phyloP scores from a whole-genome alignment of 2,329 filamentous ascomycete genomes.

The Colletotrichum gigasporum region DNA sequence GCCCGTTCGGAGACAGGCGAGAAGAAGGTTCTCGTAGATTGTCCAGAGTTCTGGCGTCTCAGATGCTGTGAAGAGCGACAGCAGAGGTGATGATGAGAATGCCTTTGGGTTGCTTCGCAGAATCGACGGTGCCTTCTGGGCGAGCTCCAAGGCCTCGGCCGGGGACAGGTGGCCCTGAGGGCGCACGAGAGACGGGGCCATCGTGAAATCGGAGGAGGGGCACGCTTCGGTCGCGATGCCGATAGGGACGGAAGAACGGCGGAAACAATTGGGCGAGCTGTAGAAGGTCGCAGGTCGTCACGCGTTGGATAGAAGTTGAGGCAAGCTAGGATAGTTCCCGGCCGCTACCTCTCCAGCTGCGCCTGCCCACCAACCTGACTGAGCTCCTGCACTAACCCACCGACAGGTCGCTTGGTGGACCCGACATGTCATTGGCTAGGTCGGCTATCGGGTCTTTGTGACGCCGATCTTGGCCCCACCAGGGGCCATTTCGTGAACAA shows the following conservation, averaged over 20 bases:
- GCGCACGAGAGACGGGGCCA: conserved; percentile 64
- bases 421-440: background rate
- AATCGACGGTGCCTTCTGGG: conserved; percentile 68
- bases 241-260: background rate
- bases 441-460: conserved; percentile 18
- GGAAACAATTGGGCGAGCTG: background rate
- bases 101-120: conserved; percentile 63
- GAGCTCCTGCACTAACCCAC: background rate
- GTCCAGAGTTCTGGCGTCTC: conserved; percentile 87
- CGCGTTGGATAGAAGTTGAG: background rate
- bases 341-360: background rate
- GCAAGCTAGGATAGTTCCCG: background rate
- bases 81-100: conserved; percentile 63
- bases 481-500: conserved; percentile 10
- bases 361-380: background rate
- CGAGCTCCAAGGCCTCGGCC: conserved; percentile 63
- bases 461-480: conserved; percentile 17
- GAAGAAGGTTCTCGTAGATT: conserved; percentile 85
- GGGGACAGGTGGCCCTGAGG: conserved; percentile 67
- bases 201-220: too few relatives aligned
- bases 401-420: background rate
- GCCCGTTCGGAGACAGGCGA: conserved; percentile 84
- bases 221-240: background rate
- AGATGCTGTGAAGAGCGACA: conserved; percentile 61
- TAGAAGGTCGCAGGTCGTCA: background rate